Percentiles rank a stretch among this genome's conserved stretches.
phyloP scores from a whole-genome alignment of 2,329 filamentous ascomycete genomes.

The Nemania serpens region DNA sequence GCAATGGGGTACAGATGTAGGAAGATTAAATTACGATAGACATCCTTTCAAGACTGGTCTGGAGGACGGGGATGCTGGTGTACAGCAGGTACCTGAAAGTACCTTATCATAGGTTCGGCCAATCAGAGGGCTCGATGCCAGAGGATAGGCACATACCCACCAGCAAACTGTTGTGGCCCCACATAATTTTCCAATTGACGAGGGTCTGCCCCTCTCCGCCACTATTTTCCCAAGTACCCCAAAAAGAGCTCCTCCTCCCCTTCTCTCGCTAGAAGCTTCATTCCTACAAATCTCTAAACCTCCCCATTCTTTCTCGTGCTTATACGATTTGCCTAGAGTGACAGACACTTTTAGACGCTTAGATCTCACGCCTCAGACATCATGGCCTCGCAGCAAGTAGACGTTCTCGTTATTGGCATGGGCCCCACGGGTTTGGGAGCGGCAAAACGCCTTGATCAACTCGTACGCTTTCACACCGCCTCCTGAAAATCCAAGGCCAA shows the following conservation, averaged over 20 bases:
- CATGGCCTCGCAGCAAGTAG: constrained; percentile 64
- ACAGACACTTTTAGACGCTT: neutral
- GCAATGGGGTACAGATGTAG: constrained; percentile 1
- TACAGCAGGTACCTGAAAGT: too few relatives aligned
- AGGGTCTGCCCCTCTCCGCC: constrained; percentile 26
- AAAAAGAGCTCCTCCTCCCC: constrained; percentile 26
- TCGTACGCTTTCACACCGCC: constrained; percentile 64
- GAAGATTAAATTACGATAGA: constrained; percentile 21
- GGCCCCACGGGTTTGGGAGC: constrained; percentile 97
- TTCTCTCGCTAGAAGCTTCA: constrained; percentile 11
- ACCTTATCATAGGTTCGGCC: too few relatives aligned
- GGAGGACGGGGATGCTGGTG: neutral
- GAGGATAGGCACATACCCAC: neutral
- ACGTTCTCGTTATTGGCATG: constrained; percentile 97
- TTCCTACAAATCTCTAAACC: constrained; percentile 19
- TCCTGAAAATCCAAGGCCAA: constrained; percentile 27
- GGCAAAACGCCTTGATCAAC: constrained; percentile 95
- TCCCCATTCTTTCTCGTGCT: constrained; percentile 6
- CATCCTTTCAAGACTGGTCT: constrained; percentile 5
- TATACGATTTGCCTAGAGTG: constrained; percentile 17
- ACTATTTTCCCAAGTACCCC: constrained; percentile 13
- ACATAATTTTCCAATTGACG: constrained; percentile 19
- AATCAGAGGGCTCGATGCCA: neutral
- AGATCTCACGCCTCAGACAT: constrained; percentile 22
- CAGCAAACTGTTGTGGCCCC: constrained; percentile 17